These are phyloP conservation scores for Xylaria intraflava DNA, from an alignment of 495 filamentous ascomycete genomes.

Conservation along the genomic window DNA sequence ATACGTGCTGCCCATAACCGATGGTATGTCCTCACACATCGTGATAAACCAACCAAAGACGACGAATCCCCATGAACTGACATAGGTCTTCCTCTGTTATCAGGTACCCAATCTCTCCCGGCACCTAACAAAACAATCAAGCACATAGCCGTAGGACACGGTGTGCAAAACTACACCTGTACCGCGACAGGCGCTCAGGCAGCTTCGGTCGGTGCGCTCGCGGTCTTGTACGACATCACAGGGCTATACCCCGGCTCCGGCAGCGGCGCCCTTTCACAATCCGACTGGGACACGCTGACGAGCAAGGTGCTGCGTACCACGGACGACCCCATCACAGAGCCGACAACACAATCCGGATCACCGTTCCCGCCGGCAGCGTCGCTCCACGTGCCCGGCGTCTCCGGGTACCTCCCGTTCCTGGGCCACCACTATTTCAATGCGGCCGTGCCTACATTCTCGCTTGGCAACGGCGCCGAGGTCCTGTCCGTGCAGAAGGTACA, in stretches of 20 bases:
- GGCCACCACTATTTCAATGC: constrained; percentile 63
- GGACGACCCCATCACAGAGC: constrained; percentile 27
- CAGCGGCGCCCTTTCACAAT: constrained; percentile 17
- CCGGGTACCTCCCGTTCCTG: constrained; percentile 33
- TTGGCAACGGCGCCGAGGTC: constrained; percentile 33
- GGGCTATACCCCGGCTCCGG: constrained; percentile 38
- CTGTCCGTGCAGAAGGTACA: constrained; percentile 42
- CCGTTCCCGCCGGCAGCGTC: constrained; percentile 37
- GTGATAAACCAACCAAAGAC: background rate
- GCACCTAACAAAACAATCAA: constrained; percentile 45
- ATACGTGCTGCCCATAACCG: constrained; percentile 21
- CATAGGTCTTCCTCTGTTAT: background rate
- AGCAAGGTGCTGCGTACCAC: constrained; percentile 27
- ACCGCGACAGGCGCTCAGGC: constrained; percentile 20
- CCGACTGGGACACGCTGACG: constrained; percentile 28
- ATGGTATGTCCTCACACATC: constrained; percentile 17
- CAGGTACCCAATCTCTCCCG: constrained; percentile 36
- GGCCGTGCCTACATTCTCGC: constrained; percentile 52
- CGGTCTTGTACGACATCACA: constrained; percentile 58
- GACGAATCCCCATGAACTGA: constrained; percentile 8
- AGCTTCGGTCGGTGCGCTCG: constrained; percentile 52
- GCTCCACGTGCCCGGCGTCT: constrained; percentile 22
- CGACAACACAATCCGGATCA: constrained; percentile 21
- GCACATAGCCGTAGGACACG: constrained; percentile 61
- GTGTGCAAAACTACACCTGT: constrained; percentile 77